A percentile compares a stretch with the other conserved stretches of the same genome.
These are phyloP conservation scores for Vitis hybrid DNA, from an alignment of 177 flowering plant genomes.

Conservation along the genomic window DNA sequence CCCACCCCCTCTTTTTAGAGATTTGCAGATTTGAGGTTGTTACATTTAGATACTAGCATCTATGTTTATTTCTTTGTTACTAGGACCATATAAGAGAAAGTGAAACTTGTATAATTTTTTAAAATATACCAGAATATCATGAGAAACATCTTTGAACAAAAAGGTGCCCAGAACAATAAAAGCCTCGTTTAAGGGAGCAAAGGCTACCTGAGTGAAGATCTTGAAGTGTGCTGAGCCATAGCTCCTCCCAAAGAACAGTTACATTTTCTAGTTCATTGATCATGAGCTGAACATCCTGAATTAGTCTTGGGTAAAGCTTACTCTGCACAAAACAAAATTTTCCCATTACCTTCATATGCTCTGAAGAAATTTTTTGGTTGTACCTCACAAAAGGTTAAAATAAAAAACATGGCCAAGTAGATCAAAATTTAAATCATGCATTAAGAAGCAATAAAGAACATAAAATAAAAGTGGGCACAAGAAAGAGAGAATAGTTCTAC, in stretches of 20 bases:
- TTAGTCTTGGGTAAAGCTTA: slow-evolving; percentile 75
- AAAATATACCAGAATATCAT: not conserved
- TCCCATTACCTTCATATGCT: not conserved
- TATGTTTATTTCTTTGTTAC: not conserved
- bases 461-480: no score
- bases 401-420: no score
- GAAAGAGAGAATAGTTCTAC: no score
- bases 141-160: not conserved
- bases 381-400: no score
- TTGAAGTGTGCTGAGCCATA: slow-evolving; percentile 97
- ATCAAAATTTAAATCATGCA: no score
- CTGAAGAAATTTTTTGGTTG: no score
- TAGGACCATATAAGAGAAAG: no score
- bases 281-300: slow-evolving; percentile 90
- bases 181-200: slow-evolving; percentile 3
- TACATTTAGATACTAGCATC: not conserved
- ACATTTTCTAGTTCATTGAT: slow-evolving; percentile 83
- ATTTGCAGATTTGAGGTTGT: no score
- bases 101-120: no score
- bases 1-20: no score
- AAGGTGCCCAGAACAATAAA: not conserved
- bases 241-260: slow-evolving; percentile 98
- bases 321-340: slow-evolving; percentile 52
- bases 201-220: slow-evolving; percentile 86
- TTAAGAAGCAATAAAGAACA: no score